Conservation (phyloP, 2,329 filamentous ascomycete genomes). For the Metarhizium rileyi region DNA sequence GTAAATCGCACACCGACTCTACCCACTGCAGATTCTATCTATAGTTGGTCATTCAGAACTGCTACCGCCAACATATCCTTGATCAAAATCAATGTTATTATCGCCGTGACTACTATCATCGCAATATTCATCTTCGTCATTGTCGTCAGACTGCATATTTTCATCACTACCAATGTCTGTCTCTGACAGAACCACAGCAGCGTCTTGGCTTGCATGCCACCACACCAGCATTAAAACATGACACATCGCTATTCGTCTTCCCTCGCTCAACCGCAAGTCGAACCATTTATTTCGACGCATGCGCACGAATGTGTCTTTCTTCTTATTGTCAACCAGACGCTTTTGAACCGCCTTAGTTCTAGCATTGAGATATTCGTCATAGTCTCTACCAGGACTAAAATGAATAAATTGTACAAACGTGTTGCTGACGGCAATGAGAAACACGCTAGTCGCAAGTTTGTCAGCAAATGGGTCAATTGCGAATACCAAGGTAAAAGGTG, state of each 20-base stretch:
- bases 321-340: background rate
- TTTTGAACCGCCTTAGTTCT: background rate
- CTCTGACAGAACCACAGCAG: background rate
- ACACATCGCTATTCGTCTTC: background rate
- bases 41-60: background rate
- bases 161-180: background rate
- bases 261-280: background rate
- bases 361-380: background rate
- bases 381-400: background rate
- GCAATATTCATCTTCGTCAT: background rate
- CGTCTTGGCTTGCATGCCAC: background rate
- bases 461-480: background rate
- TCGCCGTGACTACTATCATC: background rate
- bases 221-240: background rate
- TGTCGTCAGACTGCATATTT: background rate
- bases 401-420: background rate
- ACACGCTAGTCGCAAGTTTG: background rate
- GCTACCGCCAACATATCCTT: background rate
- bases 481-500: background rate
- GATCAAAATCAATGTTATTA: background rate
- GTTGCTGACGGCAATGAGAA: background rate
- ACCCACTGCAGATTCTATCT: background rate
- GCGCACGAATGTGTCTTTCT: background rate
- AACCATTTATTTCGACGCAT: background rate
- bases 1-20: too few species aligned